Conservation (phyloP, 73 alveolate species). For the Uronychia setigera region DNA sequence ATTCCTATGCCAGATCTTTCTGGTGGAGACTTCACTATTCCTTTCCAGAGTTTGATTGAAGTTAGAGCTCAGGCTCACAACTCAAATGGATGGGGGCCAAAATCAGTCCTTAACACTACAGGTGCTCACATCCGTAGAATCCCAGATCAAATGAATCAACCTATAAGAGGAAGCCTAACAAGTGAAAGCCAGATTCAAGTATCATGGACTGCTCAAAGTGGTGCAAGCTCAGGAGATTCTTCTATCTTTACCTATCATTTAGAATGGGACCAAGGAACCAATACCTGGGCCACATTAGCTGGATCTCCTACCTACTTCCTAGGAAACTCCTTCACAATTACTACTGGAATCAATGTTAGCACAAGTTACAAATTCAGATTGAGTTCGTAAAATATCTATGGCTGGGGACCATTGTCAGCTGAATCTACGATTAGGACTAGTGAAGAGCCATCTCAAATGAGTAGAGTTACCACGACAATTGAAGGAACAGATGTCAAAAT, state of each 20-base stretch:
- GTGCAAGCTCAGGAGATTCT: constrained; percentile 14
- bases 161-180: constrained; percentile 26
- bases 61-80: constrained; percentile 3
- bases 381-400: constrained; percentile 30
- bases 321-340: background rate
- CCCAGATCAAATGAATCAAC: constrained; percentile 43
- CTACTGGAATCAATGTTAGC: constrained; percentile 5
- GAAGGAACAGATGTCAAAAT: constrained; percentile 46
- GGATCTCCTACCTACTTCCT: background rate
- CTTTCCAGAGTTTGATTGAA: background rate
- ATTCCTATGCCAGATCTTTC: constrained; percentile 27
- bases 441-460: constrained; percentile 15
- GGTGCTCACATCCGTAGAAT: constrained; percentile 39
- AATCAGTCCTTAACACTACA: constrained; percentile 14
- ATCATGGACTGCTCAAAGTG: constrained; percentile 26
- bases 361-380: constrained; percentile 41
- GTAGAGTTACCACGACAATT: background rate
- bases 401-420: constrained; percentile 39
- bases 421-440: background rate
- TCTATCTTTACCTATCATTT: constrained; percentile 22
- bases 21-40: background rate
- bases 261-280: constrained; percentile 14
- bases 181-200: constrained; percentile 24
- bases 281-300: background rate
- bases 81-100: constrained; percentile 37